Evolutionary conservation across 108 stramenopile species (phyloP).

Genomic region (Stephanodiscus minutulus): DNA sequence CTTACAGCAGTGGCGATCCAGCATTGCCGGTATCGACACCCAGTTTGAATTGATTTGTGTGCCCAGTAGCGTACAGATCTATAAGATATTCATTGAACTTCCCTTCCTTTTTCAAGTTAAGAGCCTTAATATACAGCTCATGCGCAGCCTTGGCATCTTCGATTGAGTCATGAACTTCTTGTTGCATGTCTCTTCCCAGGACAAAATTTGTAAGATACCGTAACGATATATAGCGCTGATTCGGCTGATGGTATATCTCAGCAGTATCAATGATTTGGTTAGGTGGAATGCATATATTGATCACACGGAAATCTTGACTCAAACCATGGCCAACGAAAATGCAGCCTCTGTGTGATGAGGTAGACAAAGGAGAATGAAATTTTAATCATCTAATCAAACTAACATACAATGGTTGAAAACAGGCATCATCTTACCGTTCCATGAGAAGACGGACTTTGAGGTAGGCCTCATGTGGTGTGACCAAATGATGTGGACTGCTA

Average conservation of each 20-base stretch:
- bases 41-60: constrained; percentile 75
- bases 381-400: not conserved
- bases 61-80: constrained; percentile 72
- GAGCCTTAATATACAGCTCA: constrained; percentile 69
- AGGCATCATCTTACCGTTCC: constrained; percentile 57
- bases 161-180: constrained; percentile 93
- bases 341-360: constrained; percentile 50
- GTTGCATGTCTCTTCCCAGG: constrained; percentile 90
- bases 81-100: constrained; percentile 63
- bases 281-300: constrained; percentile 89
- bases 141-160: constrained; percentile 90
- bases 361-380: not conserved
- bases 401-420: not conserved
- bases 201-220: constrained; percentile 90
- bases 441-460: constrained; percentile 90
- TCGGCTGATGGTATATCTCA: constrained; percentile 83
- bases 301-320: constrained; percentile 81
- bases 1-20: not conserved
- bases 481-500: constrained; percentile 83
- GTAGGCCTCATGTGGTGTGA: constrained; percentile 83
- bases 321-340: constrained; percentile 92
- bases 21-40: constrained; percentile 5
- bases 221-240: constrained; percentile 87
- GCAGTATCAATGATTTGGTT: constrained; percentile 95
- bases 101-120: constrained; percentile 64